Base-by-base conservation (phyloP, 768 basidiomycete genomes). In the Suillus clintonianus region DNA sequence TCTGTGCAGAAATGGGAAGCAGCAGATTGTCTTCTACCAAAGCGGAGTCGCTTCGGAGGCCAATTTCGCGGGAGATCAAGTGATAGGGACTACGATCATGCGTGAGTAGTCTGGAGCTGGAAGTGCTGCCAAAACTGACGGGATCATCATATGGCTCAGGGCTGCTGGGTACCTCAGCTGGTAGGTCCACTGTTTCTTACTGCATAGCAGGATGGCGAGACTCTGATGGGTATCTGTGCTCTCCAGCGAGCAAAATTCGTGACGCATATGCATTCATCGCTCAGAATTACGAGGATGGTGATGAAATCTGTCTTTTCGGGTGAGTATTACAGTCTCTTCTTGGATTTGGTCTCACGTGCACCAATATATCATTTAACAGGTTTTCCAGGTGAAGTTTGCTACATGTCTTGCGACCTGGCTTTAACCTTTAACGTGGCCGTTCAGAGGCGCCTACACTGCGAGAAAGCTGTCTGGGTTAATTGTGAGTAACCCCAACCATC, bases 261-360 rank as follows among this genome's bases (percentile, higher is more conserved):
- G 71, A 72, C 43, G 71, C 69, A 5, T 72, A 72, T 53, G 70
- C 58, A 13, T 72, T 72, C 45, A 55, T 72, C 22, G 71, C 71
- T n/a, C 71, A 72, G 47, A 69, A 69, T 50, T 69, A 41, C 32
- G 60, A 67, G 30, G 62, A 55, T 27, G 68, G 67, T 14, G 68
- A 69, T 50, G 56, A 67, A 37, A 69, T 69, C 22, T 69, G 48
- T 51, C 34, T 69, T 19, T 69, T 69, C 30, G 68, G 66, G 65
- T 69, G 42, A 37, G 0, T 54, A 54, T 54, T 1, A 27, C 7
- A 19, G 11, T n/a, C 11, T 11, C 15, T 19, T 54, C 27, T 54
- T 11, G 51, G 51, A 53, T 53, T 14, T 27, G 51, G 22, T 27
- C 51, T 54, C 51, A 27, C 51, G 14, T 13, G 51, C 51, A 36